These are phyloP conservation scores for Penicillium bovifimosum DNA, from an alignment of 495 filamentous ascomycete genomes.

Conservation along the genomic window DNA sequence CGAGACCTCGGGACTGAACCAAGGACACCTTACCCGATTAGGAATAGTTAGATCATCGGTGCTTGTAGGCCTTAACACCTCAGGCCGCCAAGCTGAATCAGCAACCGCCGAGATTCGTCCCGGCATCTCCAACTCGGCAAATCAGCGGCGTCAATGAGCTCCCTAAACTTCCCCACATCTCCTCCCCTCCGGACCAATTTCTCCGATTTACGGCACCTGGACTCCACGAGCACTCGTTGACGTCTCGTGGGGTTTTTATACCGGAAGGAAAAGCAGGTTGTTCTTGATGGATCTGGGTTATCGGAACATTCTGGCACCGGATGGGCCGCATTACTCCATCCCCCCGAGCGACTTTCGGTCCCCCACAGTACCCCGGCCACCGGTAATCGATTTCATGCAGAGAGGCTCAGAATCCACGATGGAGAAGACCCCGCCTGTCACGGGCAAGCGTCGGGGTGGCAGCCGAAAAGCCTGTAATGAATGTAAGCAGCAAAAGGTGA, in stretches of 20 bases:
- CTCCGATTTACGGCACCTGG: slow-evolving; percentile 46
- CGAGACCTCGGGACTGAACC: too few relatives aligned
- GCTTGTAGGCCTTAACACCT: neutral
- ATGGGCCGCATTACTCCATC: slow-evolving; percentile 33
- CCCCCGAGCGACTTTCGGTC: slow-evolving; percentile 41
- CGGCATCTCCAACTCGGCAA: slow-evolving; percentile 1
- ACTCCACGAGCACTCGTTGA: slow-evolving; percentile 20
- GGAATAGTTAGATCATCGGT: neutral
- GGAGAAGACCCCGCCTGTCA: slow-evolving; percentile 42
- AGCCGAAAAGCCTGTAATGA: slow-evolving; percentile 47
- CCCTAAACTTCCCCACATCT: neutral
- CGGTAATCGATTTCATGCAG: slow-evolving; percentile 30
- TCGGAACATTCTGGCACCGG: slow-evolving; percentile 36
- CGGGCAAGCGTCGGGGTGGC: slow-evolving; percentile 44
- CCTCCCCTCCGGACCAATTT: slow-evolving; percentile 18
- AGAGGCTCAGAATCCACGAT: slow-evolving; percentile 34
- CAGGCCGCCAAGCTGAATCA: slow-evolving; percentile 19
- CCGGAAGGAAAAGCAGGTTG: slow-evolving; percentile 28
- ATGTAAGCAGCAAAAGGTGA: slow-evolving; percentile 48
- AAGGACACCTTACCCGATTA: too few relatives aligned
- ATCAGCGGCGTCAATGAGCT: neutral
- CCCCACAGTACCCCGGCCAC: slow-evolving; percentile 34
- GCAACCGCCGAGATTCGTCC: slow-evolving; percentile 30
- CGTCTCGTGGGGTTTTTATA: slow-evolving; percentile 31
- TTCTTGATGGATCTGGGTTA: slow-evolving; percentile 41